Percentiles rank a stretch among this genome's conserved stretches.
Evolutionary conservation across 148 eudicot species (phyloP).

Genomic region (Chenopodium quinoa): DNA sequence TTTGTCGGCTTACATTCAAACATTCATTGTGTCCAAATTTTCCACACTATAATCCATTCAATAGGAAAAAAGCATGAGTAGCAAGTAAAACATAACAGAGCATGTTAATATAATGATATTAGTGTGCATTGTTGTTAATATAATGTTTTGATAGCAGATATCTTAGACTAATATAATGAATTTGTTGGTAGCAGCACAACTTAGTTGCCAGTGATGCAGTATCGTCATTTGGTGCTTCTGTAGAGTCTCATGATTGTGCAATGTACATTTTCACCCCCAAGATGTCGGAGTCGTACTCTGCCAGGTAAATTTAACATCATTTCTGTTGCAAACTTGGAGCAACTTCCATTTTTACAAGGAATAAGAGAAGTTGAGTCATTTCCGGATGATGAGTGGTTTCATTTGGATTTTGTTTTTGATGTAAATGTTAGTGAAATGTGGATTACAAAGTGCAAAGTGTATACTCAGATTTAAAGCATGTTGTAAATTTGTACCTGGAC

Average conservation of each 20-base stretch:
- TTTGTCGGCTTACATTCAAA: not conserved
- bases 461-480: slow-evolving; percentile 16
- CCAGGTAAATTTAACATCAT: slow-evolving; percentile 20
- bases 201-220: slow-evolving; percentile 44
- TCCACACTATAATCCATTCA: not conserved
- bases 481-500: not conserved
- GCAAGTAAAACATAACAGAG: not conserved
- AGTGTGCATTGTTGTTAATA: not conserved
- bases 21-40: not conserved
- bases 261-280: slow-evolving; percentile 79
- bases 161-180: not conserved
- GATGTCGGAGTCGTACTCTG: slow-evolving; percentile 9
- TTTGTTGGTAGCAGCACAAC: slow-evolving; percentile 52
- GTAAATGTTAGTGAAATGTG: not conserved
- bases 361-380: not conserved
- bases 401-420: not conserved
- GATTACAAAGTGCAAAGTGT: not conserved
- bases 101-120: not conserved
- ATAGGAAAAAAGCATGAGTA: not conserved
- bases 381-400: not conserved
- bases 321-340: not conserved
- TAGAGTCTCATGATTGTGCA: slow-evolving; percentile 72
- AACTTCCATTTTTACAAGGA: not conserved
- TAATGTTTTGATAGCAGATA: not conserved
- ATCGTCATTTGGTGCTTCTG: slow-evolving; percentile 54